A percentile compares a stretch with the other conserved stretches of the same genome.
Conservation (phyloP, 192 early-diverging fungal genomes). For the Chytriomyces confervae region DNA sequence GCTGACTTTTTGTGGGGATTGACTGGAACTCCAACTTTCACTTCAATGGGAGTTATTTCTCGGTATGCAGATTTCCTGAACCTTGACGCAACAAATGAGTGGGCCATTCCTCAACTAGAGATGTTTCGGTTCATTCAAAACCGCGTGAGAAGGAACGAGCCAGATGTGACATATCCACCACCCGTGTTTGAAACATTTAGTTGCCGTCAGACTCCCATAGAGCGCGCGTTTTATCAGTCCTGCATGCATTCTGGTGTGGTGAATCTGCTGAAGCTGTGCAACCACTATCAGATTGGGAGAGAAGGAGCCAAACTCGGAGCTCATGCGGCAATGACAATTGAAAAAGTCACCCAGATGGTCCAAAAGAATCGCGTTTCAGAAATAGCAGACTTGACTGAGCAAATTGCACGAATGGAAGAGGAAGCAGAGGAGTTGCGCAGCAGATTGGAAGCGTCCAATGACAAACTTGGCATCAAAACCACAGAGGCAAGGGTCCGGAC, state of each 20-base stretch:
- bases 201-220: no score
- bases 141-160: conserved; percentile 28
- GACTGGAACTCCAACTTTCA: conserved; percentile 12
- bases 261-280: no score
- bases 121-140: background rate
- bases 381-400: background rate
- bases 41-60: background rate
- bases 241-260: no score
- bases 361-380: conserved; percentile 11
- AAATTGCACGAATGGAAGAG: no score
- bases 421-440: no score
- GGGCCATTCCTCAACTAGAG: background rate
- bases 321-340: no score
- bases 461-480: no score
- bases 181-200: no score
- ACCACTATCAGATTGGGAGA: no score
- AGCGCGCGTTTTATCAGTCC: background rate
- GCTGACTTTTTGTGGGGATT: conserved; percentile 16
- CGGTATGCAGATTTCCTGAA: background rate
- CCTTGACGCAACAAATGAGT: background rate
- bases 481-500: no score
- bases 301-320: no score
- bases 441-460: no score
- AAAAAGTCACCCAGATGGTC: background rate
- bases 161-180: background rate